A percentile compares a stretch with the other conserved stretches of the same genome.
phyloP scores from a whole-genome alignment of 306 rosid genomes.

The Albizia julibrissin region DNA sequence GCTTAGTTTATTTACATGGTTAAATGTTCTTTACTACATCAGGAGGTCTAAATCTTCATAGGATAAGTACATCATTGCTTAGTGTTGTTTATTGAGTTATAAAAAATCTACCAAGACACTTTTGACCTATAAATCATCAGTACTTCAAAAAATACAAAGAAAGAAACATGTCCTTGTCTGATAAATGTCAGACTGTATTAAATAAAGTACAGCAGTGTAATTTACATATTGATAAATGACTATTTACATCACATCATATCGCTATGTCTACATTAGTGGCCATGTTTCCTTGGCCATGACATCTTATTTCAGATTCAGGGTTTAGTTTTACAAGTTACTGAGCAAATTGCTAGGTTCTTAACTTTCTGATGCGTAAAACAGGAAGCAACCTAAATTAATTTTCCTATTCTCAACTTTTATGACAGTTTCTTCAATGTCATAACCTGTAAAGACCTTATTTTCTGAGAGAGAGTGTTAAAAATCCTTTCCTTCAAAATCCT shows the following conservation, averaged over 20 bases:
- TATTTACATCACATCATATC: neutral
- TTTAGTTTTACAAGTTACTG: neutral
- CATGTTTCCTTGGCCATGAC: neutral
- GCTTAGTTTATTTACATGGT: neutral
- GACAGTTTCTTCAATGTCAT: neutral
- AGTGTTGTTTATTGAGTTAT: neutral
- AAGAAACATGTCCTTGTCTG: neutral
- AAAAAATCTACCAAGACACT: neutral
- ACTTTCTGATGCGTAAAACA: no score
- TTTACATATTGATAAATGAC: neutral
- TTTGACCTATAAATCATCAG: neutral
- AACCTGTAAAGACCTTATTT: neutral
- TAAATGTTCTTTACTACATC: neutral
- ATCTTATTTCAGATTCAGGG: neutral
- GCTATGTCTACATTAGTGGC: neutral
- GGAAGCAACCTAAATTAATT: neutral
- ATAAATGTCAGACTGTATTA: neutral
- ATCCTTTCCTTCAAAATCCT: neutral
- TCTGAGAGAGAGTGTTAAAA: neutral
- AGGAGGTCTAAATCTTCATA: neutral
- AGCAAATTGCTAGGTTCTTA: neutral
- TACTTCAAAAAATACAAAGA: neutral
- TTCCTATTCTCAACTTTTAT: conserved; percentile 6
- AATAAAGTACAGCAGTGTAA: neutral
- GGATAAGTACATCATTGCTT: neutral